Percentiles rank a stretch among this genome's conserved stretches.
Conservation (phyloP, 371 early-diverging fungal genomes). For the Umbelopsis sp. region DNA sequence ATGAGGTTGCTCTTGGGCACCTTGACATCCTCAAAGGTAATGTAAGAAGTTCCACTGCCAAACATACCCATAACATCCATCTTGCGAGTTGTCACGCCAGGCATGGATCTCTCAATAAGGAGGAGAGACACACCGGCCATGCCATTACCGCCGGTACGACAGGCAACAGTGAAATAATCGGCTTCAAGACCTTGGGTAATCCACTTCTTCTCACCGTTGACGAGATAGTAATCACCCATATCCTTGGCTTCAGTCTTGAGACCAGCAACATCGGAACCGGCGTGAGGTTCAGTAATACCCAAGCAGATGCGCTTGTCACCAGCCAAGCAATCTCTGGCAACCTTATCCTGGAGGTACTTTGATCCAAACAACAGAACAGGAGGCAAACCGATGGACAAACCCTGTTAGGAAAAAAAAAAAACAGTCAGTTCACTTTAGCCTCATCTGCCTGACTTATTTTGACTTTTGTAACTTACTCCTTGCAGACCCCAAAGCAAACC, state of each 20-base stretch:
- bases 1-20: slow-evolving; percentile 84
- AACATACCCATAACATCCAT: slow-evolving; percentile 80
- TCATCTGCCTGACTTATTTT: too few relatives aligned
- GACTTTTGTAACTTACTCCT: slow-evolving; percentile 38
- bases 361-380: slow-evolving; percentile 81
- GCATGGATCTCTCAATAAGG: slow-evolving; percentile 79
- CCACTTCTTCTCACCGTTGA: slow-evolving; percentile 91
- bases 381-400: slow-evolving; percentile 57
- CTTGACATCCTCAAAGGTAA: slow-evolving; percentile 85
- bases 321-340: slow-evolving; percentile 70
- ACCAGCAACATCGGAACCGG: slow-evolving; percentile 84
- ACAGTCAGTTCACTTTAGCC: too few relatives aligned
- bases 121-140: slow-evolving; percentile 83
- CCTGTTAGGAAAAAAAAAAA: neutral
- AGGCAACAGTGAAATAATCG: slow-evolving; percentile 72
- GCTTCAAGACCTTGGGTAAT: slow-evolving; percentile 88
- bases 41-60: slow-evolving; percentile 79
- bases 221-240: slow-evolving; percentile 72
- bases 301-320: slow-evolving; percentile 84
- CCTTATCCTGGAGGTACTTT: slow-evolving; percentile 67
- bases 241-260: slow-evolving; percentile 74
- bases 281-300: slow-evolving; percentile 72
- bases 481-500: slow-evolving; percentile 85
- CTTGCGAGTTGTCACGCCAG: slow-evolving; percentile 81
- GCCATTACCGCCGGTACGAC: slow-evolving; percentile 80